Conservation (phyloP, 192 early-diverging fungal genomes). For the Chytriomyces sp. region DNA sequence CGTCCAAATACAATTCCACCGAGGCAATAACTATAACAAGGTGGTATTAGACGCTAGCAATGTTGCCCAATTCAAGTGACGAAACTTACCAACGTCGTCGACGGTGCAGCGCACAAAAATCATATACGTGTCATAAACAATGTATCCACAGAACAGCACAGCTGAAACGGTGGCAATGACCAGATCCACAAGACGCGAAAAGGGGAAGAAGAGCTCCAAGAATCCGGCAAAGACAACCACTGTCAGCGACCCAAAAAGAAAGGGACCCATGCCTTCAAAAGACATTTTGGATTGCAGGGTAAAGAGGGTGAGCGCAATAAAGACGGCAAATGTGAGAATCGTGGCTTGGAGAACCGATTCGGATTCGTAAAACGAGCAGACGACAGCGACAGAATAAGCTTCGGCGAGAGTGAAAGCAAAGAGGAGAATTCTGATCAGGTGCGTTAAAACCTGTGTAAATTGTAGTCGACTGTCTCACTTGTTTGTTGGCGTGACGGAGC, state of each 20-base stretch:
- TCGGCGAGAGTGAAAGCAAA: slow-evolving; percentile 64
- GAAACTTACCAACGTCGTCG: slow-evolving; percentile 73
- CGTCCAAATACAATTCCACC: slow-evolving; percentile 71
- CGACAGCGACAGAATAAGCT: slow-evolving; percentile 54
- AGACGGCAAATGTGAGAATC: slow-evolving; percentile 71
- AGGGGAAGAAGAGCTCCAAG: slow-evolving; percentile 73
- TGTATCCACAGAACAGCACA: slow-evolving; percentile 77
- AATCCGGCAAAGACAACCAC: slow-evolving; percentile 63
- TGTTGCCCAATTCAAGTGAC: slow-evolving; percentile 39
- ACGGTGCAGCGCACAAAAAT: slow-evolving; percentile 69
- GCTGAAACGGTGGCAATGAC: slow-evolving; percentile 60
- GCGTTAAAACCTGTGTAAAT: too few relatives aligned
- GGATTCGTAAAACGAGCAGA: slow-evolving; percentile 67
- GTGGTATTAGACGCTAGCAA: not conserved
- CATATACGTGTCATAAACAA: slow-evolving; percentile 69
- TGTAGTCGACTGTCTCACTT: not conserved
- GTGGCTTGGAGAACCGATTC: slow-evolving; percentile 73
- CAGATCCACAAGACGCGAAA: slow-evolving; percentile 57
- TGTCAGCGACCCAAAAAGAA: slow-evolving; percentile 64
- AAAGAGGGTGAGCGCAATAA: slow-evolving; percentile 75
- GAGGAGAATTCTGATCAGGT: slow-evolving; percentile 45
- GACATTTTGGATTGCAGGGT: slow-evolving; percentile 67
- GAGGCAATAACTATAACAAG: slow-evolving; percentile 46
- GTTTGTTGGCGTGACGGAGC: slow-evolving; percentile 11
- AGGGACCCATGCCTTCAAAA: slow-evolving; percentile 31